Conservation (phyloP, 2,329 filamentous ascomycete genomes). For the Fusarium pseudoanthophilum region DNA sequence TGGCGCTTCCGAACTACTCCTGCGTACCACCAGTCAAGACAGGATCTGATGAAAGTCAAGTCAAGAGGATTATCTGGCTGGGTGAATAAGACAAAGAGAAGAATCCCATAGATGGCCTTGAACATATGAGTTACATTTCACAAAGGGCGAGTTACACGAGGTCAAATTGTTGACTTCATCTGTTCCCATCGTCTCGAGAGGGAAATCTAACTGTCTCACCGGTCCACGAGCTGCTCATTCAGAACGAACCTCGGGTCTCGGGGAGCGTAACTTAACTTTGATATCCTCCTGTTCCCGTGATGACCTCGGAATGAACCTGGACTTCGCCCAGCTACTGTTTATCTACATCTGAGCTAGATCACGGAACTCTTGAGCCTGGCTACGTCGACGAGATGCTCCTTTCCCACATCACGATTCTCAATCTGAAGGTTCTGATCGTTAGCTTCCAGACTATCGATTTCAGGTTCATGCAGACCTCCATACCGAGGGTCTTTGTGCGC, state of each 20-base stretch:
- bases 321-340: neutral
- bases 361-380: fast-evolving
- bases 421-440: neutral
- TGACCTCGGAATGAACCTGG: neutral
- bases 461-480: neutral
- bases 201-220: neutral
- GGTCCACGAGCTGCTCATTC: fast-evolving
- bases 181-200: neutral
- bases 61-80: fast-evolving
- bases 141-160: neutral
- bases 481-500: fast-evolving
- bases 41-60: fast-evolving
- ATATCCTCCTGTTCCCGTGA: fast-evolving
- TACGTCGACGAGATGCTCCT: fast-evolving
- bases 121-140: fast-evolving
- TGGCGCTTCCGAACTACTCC: too few species aligned
- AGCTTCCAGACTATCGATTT: constrained; percentile 2
- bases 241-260: neutral
- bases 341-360: too few species aligned
- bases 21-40: too few species aligned
- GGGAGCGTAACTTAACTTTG: fast-evolving
- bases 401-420: neutral
- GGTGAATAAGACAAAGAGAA: fast-evolving
- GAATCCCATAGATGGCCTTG: fast-evolving
- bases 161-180: neutral